Evolutionary conservation across 441 rosid genomes (phyloP).

Genomic region (Kokia cookei): DNA sequence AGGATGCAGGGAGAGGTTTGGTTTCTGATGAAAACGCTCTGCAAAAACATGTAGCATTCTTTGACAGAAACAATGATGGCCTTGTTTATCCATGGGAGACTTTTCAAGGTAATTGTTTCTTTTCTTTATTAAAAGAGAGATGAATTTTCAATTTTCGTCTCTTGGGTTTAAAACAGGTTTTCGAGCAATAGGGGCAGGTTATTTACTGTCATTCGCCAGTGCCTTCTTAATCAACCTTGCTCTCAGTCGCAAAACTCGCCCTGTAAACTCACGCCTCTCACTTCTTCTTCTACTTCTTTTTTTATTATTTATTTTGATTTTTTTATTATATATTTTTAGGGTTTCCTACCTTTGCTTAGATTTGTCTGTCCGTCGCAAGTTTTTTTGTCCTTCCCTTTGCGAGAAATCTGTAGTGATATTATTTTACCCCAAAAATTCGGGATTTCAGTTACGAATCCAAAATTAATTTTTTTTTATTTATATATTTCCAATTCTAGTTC

Average conservation of each 20-base stretch:
- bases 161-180: constrained; percentile 37
- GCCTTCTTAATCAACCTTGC: constrained; percentile 53
- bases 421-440: no score
- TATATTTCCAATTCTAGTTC: no score
- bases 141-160: background rate
- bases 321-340: no score
- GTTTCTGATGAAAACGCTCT: constrained; percentile 41
- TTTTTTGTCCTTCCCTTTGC: no score
- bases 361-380: no score
- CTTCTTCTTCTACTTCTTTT: no score
- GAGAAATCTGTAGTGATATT: no score
- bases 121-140: background rate
- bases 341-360: no score
- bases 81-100: constrained; percentile 81
- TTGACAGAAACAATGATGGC: constrained; percentile 78
- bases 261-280: constrained; percentile 27
- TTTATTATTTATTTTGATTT: no score
- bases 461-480: no score
- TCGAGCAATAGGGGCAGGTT: constrained; percentile 70
- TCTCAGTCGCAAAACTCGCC: constrained; percentile 73
- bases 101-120: constrained; percentile 37
- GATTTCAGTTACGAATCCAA: no score
- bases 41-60: constrained; percentile 80
- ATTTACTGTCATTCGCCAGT: constrained; percentile 32
- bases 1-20: constrained; percentile 20